phyloP scores from a whole-genome alignment of 768 basidiomycete species.

The Podaxis pistillaris region DNA sequence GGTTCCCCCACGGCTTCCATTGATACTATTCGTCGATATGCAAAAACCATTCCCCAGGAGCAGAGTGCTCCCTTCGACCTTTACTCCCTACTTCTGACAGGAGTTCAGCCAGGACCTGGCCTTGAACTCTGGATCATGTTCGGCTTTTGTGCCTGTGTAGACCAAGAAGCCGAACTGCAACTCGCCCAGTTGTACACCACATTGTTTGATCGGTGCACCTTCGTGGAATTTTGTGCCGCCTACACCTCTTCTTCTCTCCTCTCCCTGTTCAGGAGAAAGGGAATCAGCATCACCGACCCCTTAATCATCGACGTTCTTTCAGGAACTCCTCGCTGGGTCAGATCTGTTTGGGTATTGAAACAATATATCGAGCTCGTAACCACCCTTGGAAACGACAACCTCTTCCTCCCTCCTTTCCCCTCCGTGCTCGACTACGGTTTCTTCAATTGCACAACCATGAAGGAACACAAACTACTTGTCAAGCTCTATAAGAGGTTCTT shows the following conservation, averaged over 20 bases:
- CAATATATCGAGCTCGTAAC: constrained; percentile 20
- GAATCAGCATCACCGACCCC: constrained; percentile 11
- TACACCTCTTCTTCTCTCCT: constrained; percentile 24
- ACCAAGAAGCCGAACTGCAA: constrained; percentile 3
- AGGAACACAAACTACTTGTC: constrained; percentile 26
- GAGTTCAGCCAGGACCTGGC: constrained; percentile 16
- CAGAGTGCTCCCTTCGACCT: background rate
- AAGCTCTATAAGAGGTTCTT: constrained; percentile 34
- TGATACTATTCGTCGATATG: background rate
- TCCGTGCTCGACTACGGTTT: constrained; percentile 34
- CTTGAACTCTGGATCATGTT: constrained; percentile 20
- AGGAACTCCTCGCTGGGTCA: background rate
- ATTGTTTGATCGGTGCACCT: constrained; percentile 29
- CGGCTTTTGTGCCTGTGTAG: constrained; percentile 23
- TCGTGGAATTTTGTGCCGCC: constrained; percentile 32
- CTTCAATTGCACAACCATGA: constrained; percentile 27
- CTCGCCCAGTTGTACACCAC: constrained; percentile 21
- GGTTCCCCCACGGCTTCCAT: background rate
- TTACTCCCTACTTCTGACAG: background rate
- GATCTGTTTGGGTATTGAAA: constrained; percentile 38
- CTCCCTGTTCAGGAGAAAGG: constrained; percentile 25
- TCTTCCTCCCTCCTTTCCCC: constrained; percentile 13
- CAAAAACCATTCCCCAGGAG: background rate
- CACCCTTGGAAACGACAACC: constrained; percentile 2
- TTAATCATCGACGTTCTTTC: constrained; percentile 3